Evolutionary conservation across 768 basidiomycete species (phyloP).

Genomic region (Leucosporidium creatinivorum): DNA sequence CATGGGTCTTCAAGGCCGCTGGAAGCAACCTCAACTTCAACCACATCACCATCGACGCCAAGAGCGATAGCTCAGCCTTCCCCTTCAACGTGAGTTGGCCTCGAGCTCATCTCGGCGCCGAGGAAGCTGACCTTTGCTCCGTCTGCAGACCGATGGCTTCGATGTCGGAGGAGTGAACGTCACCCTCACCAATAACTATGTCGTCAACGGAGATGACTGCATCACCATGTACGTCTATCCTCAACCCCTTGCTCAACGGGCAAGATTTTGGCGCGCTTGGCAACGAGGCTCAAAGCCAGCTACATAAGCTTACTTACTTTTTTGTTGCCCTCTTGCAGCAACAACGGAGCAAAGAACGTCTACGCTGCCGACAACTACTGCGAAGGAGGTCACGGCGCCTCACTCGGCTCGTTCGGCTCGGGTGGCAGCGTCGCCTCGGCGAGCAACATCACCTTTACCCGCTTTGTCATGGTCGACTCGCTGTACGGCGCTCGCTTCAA

Average conservation of each 20-base stretch:
- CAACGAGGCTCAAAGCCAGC: too few species aligned
- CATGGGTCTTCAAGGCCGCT: neutral
- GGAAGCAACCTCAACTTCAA: neutral
- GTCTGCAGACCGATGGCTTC: neutral
- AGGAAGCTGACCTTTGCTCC: neutral
- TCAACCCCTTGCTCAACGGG: too few species aligned
- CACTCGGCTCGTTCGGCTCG: neutral
- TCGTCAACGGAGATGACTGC: neutral
- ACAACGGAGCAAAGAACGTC: neutral
- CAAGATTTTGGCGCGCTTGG: too few species aligned
- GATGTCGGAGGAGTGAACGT: conserved; percentile 20
- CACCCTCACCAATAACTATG: neutral
- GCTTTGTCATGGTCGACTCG: neutral
- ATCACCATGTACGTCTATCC: neutral
- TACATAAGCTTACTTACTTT: too few species aligned
- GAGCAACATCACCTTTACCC: neutral
- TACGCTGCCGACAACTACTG: neutral
- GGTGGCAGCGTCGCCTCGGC: neutral
- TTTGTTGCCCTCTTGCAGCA: neutral
- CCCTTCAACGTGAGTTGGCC: neutral
- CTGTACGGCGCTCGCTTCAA: neutral
- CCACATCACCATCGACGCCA: neutral
- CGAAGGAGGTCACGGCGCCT: neutral
- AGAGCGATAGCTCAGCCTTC: conserved; percentile 4
- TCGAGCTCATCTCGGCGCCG: too few species aligned